Conservation (phyloP, 2,329 filamentous ascomycete genomes). For the Fusarium buharicum region DNA sequence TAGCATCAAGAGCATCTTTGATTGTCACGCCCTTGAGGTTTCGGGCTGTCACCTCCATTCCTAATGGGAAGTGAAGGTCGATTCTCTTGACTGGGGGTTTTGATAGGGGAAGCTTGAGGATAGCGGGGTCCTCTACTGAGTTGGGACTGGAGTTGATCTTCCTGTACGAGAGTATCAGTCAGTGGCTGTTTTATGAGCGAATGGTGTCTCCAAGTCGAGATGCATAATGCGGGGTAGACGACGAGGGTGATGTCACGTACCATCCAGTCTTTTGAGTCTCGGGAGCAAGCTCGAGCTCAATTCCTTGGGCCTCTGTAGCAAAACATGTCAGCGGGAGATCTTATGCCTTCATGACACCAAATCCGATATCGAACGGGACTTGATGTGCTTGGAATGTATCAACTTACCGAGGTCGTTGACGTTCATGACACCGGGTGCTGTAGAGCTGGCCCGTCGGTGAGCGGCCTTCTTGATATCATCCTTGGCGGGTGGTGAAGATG, state of each 20-base stretch:
- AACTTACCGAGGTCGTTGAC: constrained; percentile 84
- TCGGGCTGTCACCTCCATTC: constrained; percentile 86
- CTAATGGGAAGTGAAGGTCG: constrained; percentile 89
- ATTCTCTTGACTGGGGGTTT: constrained; percentile 91
- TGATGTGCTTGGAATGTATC: background rate
- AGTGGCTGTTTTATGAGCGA: constrained; percentile 8
- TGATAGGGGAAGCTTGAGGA: constrained; percentile 83
- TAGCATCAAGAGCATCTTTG: constrained; percentile 95
- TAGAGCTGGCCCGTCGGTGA: constrained; percentile 79
- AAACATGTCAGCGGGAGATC: constrained; percentile 28
- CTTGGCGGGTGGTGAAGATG: constrained; percentile 74
- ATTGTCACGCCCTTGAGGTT: constrained; percentile 96
- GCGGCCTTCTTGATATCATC: constrained; percentile 53
- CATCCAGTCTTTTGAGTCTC: constrained; percentile 91
- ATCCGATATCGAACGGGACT: constrained; percentile 25
- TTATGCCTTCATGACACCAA: background rate
- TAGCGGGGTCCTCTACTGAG: constrained; percentile 82
- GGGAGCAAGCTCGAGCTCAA: constrained; percentile 76
- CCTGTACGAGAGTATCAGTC: constrained; percentile 63
- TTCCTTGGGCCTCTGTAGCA: constrained; percentile 74
- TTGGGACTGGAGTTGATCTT: constrained; percentile 90
- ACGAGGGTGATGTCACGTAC: constrained; percentile 62
- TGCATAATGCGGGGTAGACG: constrained; percentile 8
- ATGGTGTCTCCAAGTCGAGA: background rate
- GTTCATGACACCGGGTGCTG: constrained; percentile 73